Evolutionary conservation across 1,284 basidiomycete species (phyloP), one percentile per base, ranked within the genome.

Genomic region (Ceratobasidium papillatum): DNA sequence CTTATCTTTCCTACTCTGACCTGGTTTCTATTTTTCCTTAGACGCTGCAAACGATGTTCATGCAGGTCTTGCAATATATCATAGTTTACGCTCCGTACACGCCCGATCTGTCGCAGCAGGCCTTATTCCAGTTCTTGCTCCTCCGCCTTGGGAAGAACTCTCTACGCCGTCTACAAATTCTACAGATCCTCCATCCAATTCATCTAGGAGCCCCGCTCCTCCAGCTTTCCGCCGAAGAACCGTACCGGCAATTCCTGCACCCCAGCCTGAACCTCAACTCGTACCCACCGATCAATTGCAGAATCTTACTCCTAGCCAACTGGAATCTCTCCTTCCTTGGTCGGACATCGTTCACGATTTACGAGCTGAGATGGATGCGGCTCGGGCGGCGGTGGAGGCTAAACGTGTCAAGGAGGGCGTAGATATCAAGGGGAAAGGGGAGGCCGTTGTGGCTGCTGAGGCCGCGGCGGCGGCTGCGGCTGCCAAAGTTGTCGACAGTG

Each of bases 41-140:
- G 76, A 76, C 43, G 76, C 76, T 2, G 74, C 66, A 7, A 76
- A 76, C 45, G 76, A 76, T 41, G 74, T 62, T 5, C 74, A 76
- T 38, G 61, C 65, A 49, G 73, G 75, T 11, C 73, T 76, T 4
- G 75, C 66, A 32, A 27, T 76, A 27, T 76, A 76, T 27, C 52
- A 76, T 25, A 32, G 49, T 11, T 51, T 76, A 11, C 58, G 56
- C n/a, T 43, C 51, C 1, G 11, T 72, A 27, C 58, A 72, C 45
- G 17, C 69, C 22, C 69, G 52, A 17, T 72, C 69, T 7, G 47
- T 71, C 19, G 64, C 75, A 7, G 41, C 63, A 25, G 73, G 61
- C 9, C 22, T 52, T 14, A 63, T 56, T 14, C 59, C 68, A n/a
- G 52, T 64, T 25, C 30, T 41, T 11, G 59, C 43, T 30, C 56